phyloP scores from a whole-genome alignment of 305 asterid genomes.

The Withania somnifera region DNA sequence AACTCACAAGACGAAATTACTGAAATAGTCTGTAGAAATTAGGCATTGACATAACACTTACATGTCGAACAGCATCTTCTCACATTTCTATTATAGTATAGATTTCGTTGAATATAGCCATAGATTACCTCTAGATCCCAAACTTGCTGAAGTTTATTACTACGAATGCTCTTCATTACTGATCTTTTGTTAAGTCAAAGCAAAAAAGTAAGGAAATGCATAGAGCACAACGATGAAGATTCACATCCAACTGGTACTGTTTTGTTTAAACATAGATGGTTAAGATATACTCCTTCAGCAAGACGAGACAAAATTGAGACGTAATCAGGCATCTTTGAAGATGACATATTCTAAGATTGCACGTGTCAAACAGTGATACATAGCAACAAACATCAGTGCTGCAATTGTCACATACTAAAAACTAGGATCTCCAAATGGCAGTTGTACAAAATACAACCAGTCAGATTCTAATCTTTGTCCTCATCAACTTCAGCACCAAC shows the following conservation, averaged over 20 bases:
- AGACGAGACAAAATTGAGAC: neutral
- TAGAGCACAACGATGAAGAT: neutral
- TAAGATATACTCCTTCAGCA: neutral
- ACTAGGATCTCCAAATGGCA: neutral
- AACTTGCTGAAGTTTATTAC: neutral
- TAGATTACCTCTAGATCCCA: neutral
- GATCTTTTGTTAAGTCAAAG: neutral
- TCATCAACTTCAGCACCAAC: conserved; percentile 23
- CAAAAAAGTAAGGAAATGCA: neutral
- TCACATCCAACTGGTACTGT: neutral
- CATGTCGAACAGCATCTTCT: neutral
- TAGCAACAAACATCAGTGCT: neutral
- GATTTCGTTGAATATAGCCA: neutral
- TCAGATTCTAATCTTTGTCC: conserved; percentile 6
- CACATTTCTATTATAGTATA: neutral
- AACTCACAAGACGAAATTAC: neutral
- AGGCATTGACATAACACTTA: neutral
- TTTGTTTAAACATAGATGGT: neutral
- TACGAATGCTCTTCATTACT: neutral
- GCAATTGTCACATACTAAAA: neutral
- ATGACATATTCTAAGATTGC: neutral
- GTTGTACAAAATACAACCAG: neutral
- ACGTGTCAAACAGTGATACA: neutral
- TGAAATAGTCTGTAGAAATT: neutral
- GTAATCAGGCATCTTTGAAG: neutral